phyloP scores from a whole-genome alignment of 129 eudicot genomes.

The Flaveria robusta region DNA sequence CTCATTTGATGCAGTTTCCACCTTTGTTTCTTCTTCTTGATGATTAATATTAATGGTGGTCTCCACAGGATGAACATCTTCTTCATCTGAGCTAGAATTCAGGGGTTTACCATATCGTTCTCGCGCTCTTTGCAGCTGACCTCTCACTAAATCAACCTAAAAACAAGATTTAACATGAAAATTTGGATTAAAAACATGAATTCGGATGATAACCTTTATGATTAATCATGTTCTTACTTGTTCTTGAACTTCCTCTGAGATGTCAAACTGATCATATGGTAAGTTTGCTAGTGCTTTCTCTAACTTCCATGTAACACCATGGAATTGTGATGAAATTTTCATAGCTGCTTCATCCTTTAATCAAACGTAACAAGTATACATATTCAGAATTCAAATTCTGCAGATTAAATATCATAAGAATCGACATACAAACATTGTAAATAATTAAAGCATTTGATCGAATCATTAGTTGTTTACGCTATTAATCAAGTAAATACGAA shows the following conservation, averaged over 20 bases:
- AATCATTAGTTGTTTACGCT: too few relatives aligned
- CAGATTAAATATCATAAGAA: neutral
- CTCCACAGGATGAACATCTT: conserved; percentile 40
- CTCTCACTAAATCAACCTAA: conserved; percentile 76
- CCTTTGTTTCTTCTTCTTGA: conserved; percentile 39
- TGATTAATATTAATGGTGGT: conserved; percentile 44
- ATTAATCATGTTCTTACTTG: conserved; percentile 49
- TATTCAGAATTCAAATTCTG: neutral
- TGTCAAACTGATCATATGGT: conserved; percentile 62
- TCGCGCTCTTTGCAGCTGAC: conserved; percentile 69
- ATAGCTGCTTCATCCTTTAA: conserved; percentile 74
- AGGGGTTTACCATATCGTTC: conserved; percentile 54
- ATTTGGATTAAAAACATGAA: neutral
- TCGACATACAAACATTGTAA: neutral
- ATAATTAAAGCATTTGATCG: too few relatives aligned
- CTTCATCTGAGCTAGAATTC: conserved; percentile 43
- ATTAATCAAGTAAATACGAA: too few relatives aligned
- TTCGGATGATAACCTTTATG: conserved; percentile 6
- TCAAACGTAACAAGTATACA: conserved; percentile 21
- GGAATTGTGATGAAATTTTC: conserved; percentile 75
- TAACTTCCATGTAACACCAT: conserved; percentile 81
- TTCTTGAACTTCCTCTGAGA: conserved; percentile 92
- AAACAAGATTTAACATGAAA: conserved; percentile 1
- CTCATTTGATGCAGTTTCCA: conserved; percentile 28
- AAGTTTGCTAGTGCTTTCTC: conserved; percentile 67